Evolutionary conservation across 2,329 filamentous ascomycete genomes (phyloP).

Genomic region (Cercospora sp.): DNA sequence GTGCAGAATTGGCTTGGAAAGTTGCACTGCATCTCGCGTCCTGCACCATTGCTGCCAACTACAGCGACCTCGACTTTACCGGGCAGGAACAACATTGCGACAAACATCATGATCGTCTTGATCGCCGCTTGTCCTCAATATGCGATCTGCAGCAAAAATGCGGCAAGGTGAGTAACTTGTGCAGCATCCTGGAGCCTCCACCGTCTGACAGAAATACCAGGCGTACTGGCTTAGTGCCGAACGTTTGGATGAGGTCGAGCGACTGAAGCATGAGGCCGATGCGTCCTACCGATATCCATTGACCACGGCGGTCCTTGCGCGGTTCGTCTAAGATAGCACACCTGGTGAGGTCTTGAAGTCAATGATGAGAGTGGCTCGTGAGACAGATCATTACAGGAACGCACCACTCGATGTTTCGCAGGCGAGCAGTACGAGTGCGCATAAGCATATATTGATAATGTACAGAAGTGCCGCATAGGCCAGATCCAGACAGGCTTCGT

Average conservation of each 20-base stretch:
- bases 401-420: neutral
- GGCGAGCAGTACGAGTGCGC: neutral
- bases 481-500: neutral
- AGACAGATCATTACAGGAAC: neutral
- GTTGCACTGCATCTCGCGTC: neutral
- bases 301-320: neutral
- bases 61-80: neutral
- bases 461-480: neutral
- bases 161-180: neutral
- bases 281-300: conserved; percentile 7
- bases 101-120: conserved; percentile 5
- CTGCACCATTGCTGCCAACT: neutral
- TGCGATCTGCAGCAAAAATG: conserved; percentile 3
- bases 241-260: conserved; percentile 6
- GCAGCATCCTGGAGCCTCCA: neutral
- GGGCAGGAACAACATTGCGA: conserved; percentile 4
- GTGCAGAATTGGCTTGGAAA: conserved; percentile 11
- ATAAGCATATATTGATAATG: neutral
- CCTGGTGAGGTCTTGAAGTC: neutral
- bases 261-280: conserved; percentile 1
- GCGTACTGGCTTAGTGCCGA: conserved; percentile 6
- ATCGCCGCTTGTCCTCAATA: conserved; percentile 2
- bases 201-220: neutral
- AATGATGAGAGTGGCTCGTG: neutral
- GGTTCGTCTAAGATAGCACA: neutral